Conservation (phyloP, 2,329 filamentous ascomycete genomes). For the Myriosclerotinia scirpicola region DNA sequence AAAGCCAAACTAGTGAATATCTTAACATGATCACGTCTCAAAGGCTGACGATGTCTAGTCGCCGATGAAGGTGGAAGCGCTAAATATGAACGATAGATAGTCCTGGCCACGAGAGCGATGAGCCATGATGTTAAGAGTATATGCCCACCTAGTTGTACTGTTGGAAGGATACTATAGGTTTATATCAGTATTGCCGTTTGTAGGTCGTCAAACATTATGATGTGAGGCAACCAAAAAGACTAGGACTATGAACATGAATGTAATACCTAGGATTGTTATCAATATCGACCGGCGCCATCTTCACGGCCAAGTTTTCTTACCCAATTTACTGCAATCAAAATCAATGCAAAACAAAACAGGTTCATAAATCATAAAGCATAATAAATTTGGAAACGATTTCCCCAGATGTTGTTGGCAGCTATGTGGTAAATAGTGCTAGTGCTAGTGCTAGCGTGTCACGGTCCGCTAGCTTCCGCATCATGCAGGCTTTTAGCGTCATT, state of each 20-base stretch:
- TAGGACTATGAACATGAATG: background rate
- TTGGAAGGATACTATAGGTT: constrained; percentile 26
- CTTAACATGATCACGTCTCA: constrained; percentile 38
- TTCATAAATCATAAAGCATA: background rate
- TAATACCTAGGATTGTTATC: constrained; percentile 22
- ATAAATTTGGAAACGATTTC: background rate
- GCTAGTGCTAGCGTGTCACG: background rate
- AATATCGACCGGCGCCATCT: constrained; percentile 25
- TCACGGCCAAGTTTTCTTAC: background rate
- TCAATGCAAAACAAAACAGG: background rate
- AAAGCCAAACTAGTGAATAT: constrained; percentile 48
- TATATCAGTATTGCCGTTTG: constrained; percentile 8
- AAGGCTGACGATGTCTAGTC: constrained; percentile 41
- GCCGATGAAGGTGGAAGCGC: constrained; percentile 42
- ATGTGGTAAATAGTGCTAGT: background rate
- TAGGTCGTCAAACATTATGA: constrained; percentile 12
- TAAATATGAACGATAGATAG: constrained; percentile 37
- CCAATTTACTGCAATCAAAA: background rate
- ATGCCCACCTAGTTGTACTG: constrained; percentile 28
- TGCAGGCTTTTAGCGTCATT: constrained; percentile 10
- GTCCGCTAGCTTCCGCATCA: constrained; percentile 11
- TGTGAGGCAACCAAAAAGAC: background rate
- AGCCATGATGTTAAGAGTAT: constrained; percentile 30
- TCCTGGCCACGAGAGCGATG: constrained; percentile 30
- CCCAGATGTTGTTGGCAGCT: background rate